Evolutionary conservation across 176 grass and related monocot species (phyloP).

Genomic region (Hsuehochloa calcarea): DNA sequence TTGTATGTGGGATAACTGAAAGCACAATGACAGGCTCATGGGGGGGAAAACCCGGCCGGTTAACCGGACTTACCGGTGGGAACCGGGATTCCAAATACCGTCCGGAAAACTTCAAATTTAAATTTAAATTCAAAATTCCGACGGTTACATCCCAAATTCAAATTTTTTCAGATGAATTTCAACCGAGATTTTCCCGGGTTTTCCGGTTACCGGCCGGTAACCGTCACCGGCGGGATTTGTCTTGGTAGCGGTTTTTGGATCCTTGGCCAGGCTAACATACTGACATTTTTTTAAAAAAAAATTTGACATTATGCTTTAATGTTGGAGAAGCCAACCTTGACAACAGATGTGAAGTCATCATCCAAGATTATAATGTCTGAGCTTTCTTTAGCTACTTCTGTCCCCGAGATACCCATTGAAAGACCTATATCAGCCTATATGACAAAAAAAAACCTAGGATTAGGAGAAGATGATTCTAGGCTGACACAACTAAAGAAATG

Average conservation of each 20-base stretch:
- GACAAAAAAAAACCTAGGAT: background rate
- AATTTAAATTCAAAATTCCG: too few relatives aligned
- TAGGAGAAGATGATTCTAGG: background rate
- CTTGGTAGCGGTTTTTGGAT: too few relatives aligned
- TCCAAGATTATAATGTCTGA: constrained; percentile 76
- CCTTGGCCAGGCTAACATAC: background rate
- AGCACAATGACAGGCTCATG: background rate
- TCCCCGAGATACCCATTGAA: constrained; percentile 66
- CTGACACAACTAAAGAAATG: background rate
- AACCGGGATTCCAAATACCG: too few relatives aligned
- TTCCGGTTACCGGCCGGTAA: too few relatives aligned
- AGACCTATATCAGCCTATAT: constrained; percentile 72
- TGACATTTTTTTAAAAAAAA: background rate
- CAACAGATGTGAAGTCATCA: constrained; percentile 69
- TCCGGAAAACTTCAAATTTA: too few relatives aligned
- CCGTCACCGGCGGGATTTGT: too few relatives aligned
- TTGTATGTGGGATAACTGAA: background rate
- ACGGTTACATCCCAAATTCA: too few relatives aligned
- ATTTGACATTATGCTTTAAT: background rate
- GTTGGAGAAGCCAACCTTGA: constrained; percentile 50
- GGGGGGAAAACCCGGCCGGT: too few relatives aligned
- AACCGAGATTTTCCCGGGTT: too few relatives aligned
- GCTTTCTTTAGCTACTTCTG: constrained; percentile 81
- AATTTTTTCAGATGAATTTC: too few relatives aligned
- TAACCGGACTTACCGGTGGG: too few relatives aligned